These are phyloP conservation scores for Secale cereale DNA, from an alignment of 176 grass and related monocot species.

Conservation along the genomic window DNA sequence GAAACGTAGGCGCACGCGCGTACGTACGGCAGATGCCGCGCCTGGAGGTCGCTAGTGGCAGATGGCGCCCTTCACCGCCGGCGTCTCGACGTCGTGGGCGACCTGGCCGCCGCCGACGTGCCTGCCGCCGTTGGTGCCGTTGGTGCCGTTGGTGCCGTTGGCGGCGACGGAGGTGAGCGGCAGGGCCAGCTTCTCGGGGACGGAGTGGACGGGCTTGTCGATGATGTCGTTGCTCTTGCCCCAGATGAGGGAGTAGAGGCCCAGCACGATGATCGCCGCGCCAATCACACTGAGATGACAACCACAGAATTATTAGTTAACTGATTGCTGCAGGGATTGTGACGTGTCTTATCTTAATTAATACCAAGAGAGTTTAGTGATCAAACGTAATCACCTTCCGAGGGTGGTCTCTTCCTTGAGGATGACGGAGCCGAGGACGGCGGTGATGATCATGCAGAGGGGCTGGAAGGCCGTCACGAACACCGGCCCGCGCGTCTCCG, in stretches of 20 bases:
- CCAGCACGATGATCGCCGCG: conserved; percentile 80
- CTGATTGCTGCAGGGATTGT: not conserved
- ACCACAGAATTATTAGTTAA: not conserved
- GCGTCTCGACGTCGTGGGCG: conserved; percentile 37
- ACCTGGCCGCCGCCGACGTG: conserved; percentile 10
- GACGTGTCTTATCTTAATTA: not conserved
- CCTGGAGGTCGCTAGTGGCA: not conserved
- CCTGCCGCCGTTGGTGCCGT: conserved; percentile 21
- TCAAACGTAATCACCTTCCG: conserved; percentile 50
- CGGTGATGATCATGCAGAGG: conserved; percentile 89
- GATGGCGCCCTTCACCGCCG: conserved; percentile 19
- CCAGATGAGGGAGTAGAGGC: conserved; percentile 96
- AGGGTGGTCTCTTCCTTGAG: conserved; percentile 82
- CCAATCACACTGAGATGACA: conserved; percentile 70
- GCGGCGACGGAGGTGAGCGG: conserved; percentile 36
- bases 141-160: not conserved
- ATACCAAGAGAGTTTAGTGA: not conserved
- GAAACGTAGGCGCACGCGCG: not conserved
- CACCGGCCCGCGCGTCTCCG: conserved; percentile 77
- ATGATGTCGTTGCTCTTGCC: conserved; percentile 80
- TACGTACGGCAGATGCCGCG: not conserved
- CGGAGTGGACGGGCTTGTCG: conserved; percentile 21
- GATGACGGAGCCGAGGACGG: conserved; percentile 61
- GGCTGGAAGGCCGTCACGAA: conserved; percentile 97
- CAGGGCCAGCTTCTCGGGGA: conserved; percentile 36